Evolutionary conservation across 306 rosid genomes (phyloP), one percentile per base, ranked within the genome.

Genomic region (Cotoneaster glaucophyllus): DNA sequence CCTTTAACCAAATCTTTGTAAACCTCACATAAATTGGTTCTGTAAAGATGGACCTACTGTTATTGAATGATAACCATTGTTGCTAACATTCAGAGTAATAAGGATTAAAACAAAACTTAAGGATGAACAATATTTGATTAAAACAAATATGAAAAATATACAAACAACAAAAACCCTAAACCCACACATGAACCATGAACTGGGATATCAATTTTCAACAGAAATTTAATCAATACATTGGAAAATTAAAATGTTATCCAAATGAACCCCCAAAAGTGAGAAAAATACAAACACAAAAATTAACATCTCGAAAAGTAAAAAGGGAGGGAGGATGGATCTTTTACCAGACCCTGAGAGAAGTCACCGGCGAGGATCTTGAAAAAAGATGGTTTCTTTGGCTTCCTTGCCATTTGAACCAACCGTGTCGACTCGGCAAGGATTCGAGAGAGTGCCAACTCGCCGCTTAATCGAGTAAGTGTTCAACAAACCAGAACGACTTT

Each of bases 271-370:
- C 5, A 11, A 57, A 57, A 11, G 17, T 48, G 21, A 48, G 39
- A 48, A 48, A 48, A 5, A 48, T 18, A 48, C 54, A 5, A 15
- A 48, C 54, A 48, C 17, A 15, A 57, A 57, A 57, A 11, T 11
- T 25, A 4, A 22, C 29, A 57, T 11, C 29, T 63, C 18, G 67
- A 45, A 69, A 69, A 28, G 32, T 1, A 6, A 69, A 18, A 48
- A 69, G 5, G 5, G 28, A 9, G 17, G 39, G 18, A 29, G 32
- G 37, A 12, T 4, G 44, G 45, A 50, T 48, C 9, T 8, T 8
- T 11, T 69, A 70, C 64, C 74, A 70, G 64, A 21, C 22, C 63
- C 45, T 11, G 39, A 70, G 64, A 70, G 45, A 70, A 70, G 74
- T 52, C 74, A 70, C 74, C 74, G 5, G 53, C 4, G 4, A 70